These are phyloP conservation scores for Prunus campanulata DNA, from an alignment of 306 rosid genomes.

Conservation along the genomic window DNA sequence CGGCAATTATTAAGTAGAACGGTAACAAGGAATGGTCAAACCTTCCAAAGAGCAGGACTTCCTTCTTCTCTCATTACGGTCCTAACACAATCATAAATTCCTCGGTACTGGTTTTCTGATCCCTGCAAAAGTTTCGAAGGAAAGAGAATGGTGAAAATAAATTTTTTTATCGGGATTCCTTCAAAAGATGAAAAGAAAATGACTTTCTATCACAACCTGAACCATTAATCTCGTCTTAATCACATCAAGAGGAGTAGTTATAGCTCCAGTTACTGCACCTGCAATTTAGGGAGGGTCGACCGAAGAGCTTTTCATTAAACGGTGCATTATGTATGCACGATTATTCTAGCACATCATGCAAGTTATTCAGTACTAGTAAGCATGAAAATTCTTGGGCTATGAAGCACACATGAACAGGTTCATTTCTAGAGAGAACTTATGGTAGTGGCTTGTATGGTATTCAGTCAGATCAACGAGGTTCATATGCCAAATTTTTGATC, in stretches of 20 bases:
- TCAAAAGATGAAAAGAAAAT: not conserved
- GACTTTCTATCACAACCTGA: constrained; percentile 38
- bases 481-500: too few relatives aligned
- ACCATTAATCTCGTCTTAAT: constrained; percentile 90
- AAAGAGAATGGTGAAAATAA: not conserved
- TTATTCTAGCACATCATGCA: not conserved
- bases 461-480: not conserved
- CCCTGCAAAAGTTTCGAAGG: constrained; percentile 40
- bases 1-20: not conserved
- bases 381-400: not conserved
- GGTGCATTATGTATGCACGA: not conserved
- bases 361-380: not conserved
- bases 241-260: constrained; percentile 94
- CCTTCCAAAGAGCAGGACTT: constrained; percentile 63
- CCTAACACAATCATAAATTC: constrained; percentile 65
- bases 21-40: constrained; percentile 24
- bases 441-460: not conserved
- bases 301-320: not conserved
- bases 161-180: not conserved
- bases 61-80: constrained; percentile 79
- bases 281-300: constrained; percentile 10
- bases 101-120: constrained; percentile 59
- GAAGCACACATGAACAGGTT: not conserved
- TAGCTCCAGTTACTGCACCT: constrained; percentile 96
- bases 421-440: not conserved